phyloP scores from a whole-genome alignment of 805 yeast species.

The Lipomyces sp. region DNA sequence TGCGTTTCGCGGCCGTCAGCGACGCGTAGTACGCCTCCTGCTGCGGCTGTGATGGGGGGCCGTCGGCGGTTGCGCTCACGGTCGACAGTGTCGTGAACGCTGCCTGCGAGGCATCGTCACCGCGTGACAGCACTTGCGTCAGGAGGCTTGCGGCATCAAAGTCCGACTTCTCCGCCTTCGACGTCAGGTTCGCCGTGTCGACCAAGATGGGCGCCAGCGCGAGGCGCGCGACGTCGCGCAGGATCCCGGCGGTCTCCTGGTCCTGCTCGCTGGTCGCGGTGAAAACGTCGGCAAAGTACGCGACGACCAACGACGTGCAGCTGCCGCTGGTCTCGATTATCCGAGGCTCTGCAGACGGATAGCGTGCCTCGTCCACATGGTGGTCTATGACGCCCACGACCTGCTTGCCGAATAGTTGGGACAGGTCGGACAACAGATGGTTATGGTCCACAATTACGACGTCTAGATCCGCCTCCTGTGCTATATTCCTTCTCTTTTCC shows the following conservation, averaged over 20 bases:
- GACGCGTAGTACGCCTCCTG: slow-evolving; percentile 32
- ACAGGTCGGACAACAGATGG: slow-evolving; percentile 51
- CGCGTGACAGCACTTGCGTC: not conserved
- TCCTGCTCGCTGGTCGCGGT: slow-evolving; percentile 15
- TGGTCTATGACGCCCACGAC: slow-evolving; percentile 72
- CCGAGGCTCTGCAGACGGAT: slow-evolving; percentile 52
- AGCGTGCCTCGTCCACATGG: slow-evolving; percentile 67
- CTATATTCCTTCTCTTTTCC: too few relatives aligned
- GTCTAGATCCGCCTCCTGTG: too few relatives aligned
- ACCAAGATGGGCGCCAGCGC: slow-evolving; percentile 65
- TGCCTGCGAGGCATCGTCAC: not conserved
- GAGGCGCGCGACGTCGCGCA: slow-evolving; percentile 41
- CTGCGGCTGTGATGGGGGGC: not conserved
- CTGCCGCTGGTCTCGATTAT: slow-evolving; percentile 66
- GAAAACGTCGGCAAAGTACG: slow-evolving; percentile 48
- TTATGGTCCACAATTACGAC: slow-evolving; percentile 83
- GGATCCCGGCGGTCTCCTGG: slow-evolving; percentile 35
- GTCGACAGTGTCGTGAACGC: not conserved
- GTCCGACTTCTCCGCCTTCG: slow-evolving; percentile 55
- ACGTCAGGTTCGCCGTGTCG: slow-evolving; percentile 69
- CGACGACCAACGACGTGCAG: slow-evolving; percentile 70
- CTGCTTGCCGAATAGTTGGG: slow-evolving; percentile 42
- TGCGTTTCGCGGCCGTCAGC: slow-evolving; percentile 53
- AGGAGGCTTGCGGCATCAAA: slow-evolving; percentile 45
- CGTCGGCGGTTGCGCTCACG: too few relatives aligned